Conservation (phyloP, 345 rosid genomes). For the Ceriops tagal region DNA sequence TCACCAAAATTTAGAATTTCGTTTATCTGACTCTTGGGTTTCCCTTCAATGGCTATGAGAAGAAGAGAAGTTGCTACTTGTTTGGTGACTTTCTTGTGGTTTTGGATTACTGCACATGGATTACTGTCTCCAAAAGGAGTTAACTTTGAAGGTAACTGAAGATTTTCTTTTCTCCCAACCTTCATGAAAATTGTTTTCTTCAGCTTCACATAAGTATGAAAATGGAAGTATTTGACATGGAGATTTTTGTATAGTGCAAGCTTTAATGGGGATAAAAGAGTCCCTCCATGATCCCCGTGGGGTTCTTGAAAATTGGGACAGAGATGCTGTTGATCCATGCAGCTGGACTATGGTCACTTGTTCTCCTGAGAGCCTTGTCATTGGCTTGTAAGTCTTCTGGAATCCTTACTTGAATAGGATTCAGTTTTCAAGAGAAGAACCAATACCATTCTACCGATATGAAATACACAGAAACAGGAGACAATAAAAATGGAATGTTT, state of each 20-base stretch:
- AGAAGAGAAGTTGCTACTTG: constrained; percentile 25
- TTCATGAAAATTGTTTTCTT: constrained; percentile 3
- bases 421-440: too few relatives aligned
- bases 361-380: constrained; percentile 64
- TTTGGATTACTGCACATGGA: constrained; percentile 45
- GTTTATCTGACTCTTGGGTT: constrained; percentile 27
- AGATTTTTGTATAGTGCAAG: constrained; percentile 50
- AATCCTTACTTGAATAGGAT: too few relatives aligned
- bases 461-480: too few relatives aligned
- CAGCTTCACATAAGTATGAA: neutral
- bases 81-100: constrained; percentile 40
- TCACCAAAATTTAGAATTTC: constrained; percentile 7
- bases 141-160: constrained; percentile 72
- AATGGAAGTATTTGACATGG: constrained; percentile 1
- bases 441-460: too few relatives aligned
- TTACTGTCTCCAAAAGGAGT: constrained; percentile 82
- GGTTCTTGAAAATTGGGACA: constrained; percentile 89
- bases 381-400: constrained; percentile 61
- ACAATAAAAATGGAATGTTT: neutral
- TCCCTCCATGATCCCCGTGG: constrained; percentile 79
- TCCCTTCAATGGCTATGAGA: constrained; percentile 33
- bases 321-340: constrained; percentile 92
- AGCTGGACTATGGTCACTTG: constrained; percentile 96
- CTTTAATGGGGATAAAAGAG: constrained; percentile 74
- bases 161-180: neutral